Evolutionary conservation across 257 asterid genomes (phyloP).

Genomic region (Euphrasia confusa): DNA sequence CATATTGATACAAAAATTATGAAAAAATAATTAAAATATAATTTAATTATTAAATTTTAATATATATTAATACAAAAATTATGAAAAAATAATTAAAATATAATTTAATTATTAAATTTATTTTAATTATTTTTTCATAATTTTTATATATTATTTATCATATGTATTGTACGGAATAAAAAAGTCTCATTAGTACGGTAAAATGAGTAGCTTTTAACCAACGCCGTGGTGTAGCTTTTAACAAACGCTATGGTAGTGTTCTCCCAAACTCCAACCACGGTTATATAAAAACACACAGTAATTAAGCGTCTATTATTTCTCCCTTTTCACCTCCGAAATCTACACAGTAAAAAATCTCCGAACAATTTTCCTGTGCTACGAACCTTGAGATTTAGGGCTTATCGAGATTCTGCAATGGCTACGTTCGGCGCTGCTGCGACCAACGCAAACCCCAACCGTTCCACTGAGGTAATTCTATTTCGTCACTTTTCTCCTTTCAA

Average conservation of each 20-base stretch:
- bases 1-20: too few species aligned
- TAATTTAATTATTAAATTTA: too few species aligned
- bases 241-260: background rate
- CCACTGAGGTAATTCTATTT: constrained; percentile 52
- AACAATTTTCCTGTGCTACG: background rate
- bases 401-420: constrained; percentile 35
- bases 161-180: too few species aligned
- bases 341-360: constrained; percentile 4
- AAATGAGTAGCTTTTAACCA: background rate
- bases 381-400: constrained; percentile 22
- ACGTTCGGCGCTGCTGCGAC: constrained; percentile 44
- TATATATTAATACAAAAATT: too few species aligned
- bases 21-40: too few species aligned
- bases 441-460: constrained; percentile 62
- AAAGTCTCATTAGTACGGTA: too few species aligned
- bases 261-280: background rate
- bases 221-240: background rate
- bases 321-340: background rate
- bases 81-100: too few species aligned
- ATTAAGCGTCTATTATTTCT: too few species aligned
- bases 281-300: background rate
- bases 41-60: too few species aligned
- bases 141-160: too few species aligned
- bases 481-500: background rate
- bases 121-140: too few species aligned